phyloP scores from a whole-genome alignment of 257 asterid genomes.

The Solanum appendiculatum region DNA sequence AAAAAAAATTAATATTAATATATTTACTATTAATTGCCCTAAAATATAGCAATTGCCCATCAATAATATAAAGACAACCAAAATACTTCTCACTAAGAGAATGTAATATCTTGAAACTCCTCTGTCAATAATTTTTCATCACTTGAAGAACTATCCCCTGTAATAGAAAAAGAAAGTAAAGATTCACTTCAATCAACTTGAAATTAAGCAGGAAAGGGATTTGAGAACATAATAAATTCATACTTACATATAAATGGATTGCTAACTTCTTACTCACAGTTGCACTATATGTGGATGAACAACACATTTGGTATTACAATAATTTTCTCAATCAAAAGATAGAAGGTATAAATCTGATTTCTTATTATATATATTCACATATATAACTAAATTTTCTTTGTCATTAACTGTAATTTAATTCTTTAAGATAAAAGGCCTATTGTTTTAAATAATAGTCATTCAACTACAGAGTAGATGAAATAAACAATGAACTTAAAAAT shows the following conservation, averaged over 20 bases:
- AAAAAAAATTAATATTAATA: no score
- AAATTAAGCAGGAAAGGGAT: not conserved
- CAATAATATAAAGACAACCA: not conserved
- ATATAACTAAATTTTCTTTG: no score
- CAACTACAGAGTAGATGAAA: not conserved
- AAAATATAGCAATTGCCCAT: not conserved
- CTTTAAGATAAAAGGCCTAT: not conserved
- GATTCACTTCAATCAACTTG: not conserved
- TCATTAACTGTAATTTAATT: no score
- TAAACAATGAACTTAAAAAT: not conserved
- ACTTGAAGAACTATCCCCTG: not conserved
- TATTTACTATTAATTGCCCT: no score
- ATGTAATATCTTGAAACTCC: not conserved
- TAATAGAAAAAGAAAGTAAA: not conserved
- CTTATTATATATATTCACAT: no score
- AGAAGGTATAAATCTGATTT: no score
- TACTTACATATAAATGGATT: not conserved
- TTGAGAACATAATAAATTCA: not conserved
- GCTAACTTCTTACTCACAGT: not conserved
- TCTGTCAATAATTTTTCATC: no score
- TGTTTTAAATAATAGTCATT: not conserved
- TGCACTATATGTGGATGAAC: not conserved
- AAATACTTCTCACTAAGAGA: no score
- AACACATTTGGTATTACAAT: not conserved
- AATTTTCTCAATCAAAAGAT: not conserved